phyloP scores from a whole-genome alignment of 2,329 filamentous ascomycete genomes.

The Fusarium sp. region DNA sequence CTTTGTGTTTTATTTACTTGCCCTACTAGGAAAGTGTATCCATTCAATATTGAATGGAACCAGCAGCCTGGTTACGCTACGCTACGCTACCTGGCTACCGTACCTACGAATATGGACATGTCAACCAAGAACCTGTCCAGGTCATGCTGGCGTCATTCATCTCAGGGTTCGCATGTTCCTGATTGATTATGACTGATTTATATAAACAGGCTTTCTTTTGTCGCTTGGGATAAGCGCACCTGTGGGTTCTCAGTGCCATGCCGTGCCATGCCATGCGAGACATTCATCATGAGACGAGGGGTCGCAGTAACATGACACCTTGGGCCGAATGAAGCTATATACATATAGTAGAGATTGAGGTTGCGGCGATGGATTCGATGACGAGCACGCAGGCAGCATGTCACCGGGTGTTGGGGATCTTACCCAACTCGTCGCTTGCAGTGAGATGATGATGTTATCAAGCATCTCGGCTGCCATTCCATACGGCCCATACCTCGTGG shows the following conservation, averaged over 20 bases:
- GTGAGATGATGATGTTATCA: constrained; percentile 28
- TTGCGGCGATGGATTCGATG: constrained; percentile 8
- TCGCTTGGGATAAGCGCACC: constrained; percentile 25
- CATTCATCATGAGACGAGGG: constrained; percentile 18
- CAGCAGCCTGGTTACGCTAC: constrained; percentile 24
- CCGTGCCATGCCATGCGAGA: neutral
- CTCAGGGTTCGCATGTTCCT: constrained; percentile 16
- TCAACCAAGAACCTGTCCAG: neutral
- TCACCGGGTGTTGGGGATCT: constrained; percentile 20
- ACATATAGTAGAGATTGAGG: constrained; percentile 9
- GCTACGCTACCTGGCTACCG: constrained; percentile 3
- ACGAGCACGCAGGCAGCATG: constrained; percentile 31
- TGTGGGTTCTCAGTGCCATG: constrained; percentile 7
- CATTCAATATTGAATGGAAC: constrained; percentile 15
- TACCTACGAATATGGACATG: constrained; percentile 1
- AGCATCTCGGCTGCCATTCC: constrained; percentile 17
- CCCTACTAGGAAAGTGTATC: constrained; percentile 21
- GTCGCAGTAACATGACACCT: constrained; percentile 10
- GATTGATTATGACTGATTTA: constrained; percentile 11
- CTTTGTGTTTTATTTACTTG: constrained; percentile 16
- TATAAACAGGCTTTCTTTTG: constrained; percentile 10
- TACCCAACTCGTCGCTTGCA: constrained; percentile 22
- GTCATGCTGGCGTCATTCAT: constrained; percentile 34
- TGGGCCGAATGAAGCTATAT: constrained; percentile 18
- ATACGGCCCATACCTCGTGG: neutral